Conservation (phyloP, 2,329 filamentous ascomycete species). For the Corinectria fuckeliana region DNA sequence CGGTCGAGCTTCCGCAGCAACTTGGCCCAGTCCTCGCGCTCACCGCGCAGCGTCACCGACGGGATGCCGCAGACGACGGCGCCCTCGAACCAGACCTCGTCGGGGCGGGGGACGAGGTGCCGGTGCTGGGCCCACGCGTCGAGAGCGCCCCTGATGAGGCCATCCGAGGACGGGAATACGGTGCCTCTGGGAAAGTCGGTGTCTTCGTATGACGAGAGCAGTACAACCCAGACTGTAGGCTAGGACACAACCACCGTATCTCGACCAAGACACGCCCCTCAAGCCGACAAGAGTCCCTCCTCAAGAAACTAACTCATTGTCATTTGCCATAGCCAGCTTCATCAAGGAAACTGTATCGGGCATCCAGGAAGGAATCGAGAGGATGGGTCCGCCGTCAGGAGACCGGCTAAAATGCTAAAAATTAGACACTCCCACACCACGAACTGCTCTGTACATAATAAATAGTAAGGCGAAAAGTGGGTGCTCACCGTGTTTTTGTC, state of each 20-base stretch:
- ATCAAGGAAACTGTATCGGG: constrained; percentile 13
- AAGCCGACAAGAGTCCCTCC: not conserved
- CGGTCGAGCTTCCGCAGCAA: constrained; percentile 51
- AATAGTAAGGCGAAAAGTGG: not conserved
- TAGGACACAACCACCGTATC: not conserved
- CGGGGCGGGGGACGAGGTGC: constrained; percentile 56
- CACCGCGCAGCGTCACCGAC: constrained; percentile 49
- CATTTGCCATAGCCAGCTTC: not conserved
- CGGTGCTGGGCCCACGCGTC: constrained; percentile 58
- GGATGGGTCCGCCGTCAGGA: not conserved
- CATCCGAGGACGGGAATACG: constrained; percentile 44
- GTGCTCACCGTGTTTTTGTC: not conserved
- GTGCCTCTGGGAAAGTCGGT: constrained; percentile 20
- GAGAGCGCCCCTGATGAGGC: constrained; percentile 53
- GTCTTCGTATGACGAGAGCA: constrained; percentile 40
- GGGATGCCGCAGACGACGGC: constrained; percentile 52
- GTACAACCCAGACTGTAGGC: no score
- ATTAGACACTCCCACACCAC: not conserved
- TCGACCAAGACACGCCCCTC: not conserved
- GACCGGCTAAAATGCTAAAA: constrained; percentile 6
- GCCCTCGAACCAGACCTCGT: constrained; percentile 56
- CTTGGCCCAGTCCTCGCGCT: constrained; percentile 47
- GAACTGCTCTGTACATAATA: no score
- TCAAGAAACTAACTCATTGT: not conserved
- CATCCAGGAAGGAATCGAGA: not conserved